phyloP scores from a whole-genome alignment of 2,329 filamentous ascomycete genomes.

The Arachnomyces sp. region DNA sequence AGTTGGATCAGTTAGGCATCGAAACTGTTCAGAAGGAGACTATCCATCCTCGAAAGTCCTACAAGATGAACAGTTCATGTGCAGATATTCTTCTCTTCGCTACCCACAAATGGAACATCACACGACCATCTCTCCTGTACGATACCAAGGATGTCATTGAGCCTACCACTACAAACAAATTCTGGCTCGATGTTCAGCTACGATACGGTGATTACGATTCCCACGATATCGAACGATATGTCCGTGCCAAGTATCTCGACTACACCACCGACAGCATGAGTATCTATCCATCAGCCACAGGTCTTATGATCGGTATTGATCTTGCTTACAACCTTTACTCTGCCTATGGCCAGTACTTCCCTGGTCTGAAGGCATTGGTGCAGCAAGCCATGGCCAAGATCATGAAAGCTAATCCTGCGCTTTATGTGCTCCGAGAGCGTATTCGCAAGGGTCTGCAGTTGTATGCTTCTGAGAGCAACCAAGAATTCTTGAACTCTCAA shows the following conservation, averaged over 20 bases:
- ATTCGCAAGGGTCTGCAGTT: constrained; percentile 97
- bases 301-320: constrained; percentile 96
- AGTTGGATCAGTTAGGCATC: constrained; percentile 88
- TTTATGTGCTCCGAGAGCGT: constrained; percentile 94
- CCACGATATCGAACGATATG: constrained; percentile 96
- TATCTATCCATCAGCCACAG: constrained; percentile 94
- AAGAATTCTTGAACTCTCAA: constrained; percentile 98
- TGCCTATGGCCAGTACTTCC: constrained; percentile 97
- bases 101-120: constrained; percentile 98
- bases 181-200: constrained; percentile 96
- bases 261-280: constrained; percentile 99
- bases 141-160: constrained; percentile 96
- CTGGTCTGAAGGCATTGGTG: constrained; percentile 85
- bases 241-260: constrained; percentile 94
- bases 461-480: constrained; percentile 96
- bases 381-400: constrained; percentile 99
- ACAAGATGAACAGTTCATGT: constrained; percentile 99
- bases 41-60: constrained; percentile 96
- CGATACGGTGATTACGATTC: constrained; percentile 98
- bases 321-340: constrained; percentile 98
- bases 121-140: constrained; percentile 81
- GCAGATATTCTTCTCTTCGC: constrained; percentile 95
- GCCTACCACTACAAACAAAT: constrained; percentile 92
- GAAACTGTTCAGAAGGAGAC: constrained; percentile 99
- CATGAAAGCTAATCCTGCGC: constrained; percentile 97